Evolutionary conservation across 1,284 basidiomycete species (phyloP).

Genomic region (Vanrija pseudolonga): DNA sequence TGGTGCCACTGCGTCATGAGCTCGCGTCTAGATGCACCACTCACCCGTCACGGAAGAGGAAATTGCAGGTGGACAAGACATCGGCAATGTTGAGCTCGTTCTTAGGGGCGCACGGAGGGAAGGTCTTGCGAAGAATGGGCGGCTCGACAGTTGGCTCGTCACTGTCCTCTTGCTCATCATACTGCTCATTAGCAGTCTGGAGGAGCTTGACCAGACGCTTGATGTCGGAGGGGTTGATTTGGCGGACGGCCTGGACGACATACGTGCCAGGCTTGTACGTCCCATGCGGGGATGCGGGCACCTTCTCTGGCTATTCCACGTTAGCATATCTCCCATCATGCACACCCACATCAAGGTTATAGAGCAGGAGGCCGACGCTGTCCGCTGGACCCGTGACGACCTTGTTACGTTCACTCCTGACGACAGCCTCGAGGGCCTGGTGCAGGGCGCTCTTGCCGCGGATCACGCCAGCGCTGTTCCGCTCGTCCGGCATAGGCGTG

Average conservation of each 20-base stretch:
- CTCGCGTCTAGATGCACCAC: slow-evolving; percentile 19
- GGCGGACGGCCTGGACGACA: slow-evolving; percentile 70
- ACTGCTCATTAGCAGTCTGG: slow-evolving; percentile 31
- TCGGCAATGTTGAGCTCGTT: slow-evolving; percentile 61
- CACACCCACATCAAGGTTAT: slow-evolving; percentile 70
- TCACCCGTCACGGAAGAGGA: slow-evolving; percentile 79
- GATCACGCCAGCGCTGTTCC: slow-evolving; percentile 26
- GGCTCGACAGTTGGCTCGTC: slow-evolving; percentile 34
- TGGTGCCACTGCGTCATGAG: slow-evolving; percentile 59
- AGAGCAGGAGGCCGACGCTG: slow-evolving; percentile 81
- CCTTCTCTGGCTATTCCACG: slow-evolving; percentile 14
- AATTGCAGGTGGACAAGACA: slow-evolving; percentile 80
- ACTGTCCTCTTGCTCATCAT: slow-evolving; percentile 15
- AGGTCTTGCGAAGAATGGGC: slow-evolving; percentile 31
- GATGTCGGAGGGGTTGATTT: slow-evolving; percentile 74
- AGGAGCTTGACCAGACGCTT: slow-evolving; percentile 55
- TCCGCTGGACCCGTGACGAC: slow-evolving; percentile 82
- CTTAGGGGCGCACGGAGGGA: slow-evolving; percentile 31
- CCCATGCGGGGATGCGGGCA: slow-evolving; percentile 43
- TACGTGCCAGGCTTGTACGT: slow-evolving; percentile 61
- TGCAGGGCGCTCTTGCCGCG: slow-evolving; percentile 49
- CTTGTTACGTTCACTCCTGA: slow-evolving; percentile 82
- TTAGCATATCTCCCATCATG: neutral
- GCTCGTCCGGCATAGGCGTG: slow-evolving; percentile 56
- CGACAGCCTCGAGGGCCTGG: slow-evolving; percentile 71